Evolutionary conservation across 2,329 filamentous ascomycete genomes (phyloP), one percentile per base, ranked within the genome.

Genomic region (Stachybotrys elegans): DNA sequence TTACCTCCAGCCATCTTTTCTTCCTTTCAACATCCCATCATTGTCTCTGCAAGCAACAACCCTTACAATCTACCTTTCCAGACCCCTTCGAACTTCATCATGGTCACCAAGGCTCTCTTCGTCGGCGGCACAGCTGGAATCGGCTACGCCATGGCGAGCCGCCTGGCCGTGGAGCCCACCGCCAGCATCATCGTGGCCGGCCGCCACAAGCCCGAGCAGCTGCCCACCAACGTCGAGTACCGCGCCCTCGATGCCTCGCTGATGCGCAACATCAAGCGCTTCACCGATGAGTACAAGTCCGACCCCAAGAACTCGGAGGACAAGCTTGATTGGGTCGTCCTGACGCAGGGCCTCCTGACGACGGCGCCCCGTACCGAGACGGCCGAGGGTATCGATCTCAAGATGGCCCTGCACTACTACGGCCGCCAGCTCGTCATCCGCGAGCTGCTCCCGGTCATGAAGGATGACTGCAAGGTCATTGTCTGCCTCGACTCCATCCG

Each of bases 331-430:
- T 47, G 62, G 6, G 59, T 67, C 14, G 51, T 67, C 40, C 52
- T 66, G 51, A 60, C 57, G 9, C 61, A 64, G 42, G 63, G 64
- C 36, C 58, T 63, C 48, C 27, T 65, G 34, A 60, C 61, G 3
- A 50, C 56, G 25, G 53, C 52, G 9, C 60, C 61, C 4, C 45
- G 62, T 20, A 57, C 51, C 16, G 64, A 70, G 49, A 68, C 68
- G 3, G 34, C 58, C 6, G 69, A 72, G 51, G 66, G 64, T 1
- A 58, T 71, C 19, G 65, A 69, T 42, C 55, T 57, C 31, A 71
- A 69, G 47, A 62, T 70, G 53, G 60, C 58, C 1, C 53, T 71
- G n/a, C 65, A 69, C 43, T 70, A 67, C 50, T 72, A 71, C 48
- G 60, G 66, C n/a, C 61, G 62, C 13, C 66, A 70, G 51, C 61